Evolutionary conservation across 2,329 filamentous ascomycete genomes (phyloP).

Genomic region (Diaporthe sp.): DNA sequence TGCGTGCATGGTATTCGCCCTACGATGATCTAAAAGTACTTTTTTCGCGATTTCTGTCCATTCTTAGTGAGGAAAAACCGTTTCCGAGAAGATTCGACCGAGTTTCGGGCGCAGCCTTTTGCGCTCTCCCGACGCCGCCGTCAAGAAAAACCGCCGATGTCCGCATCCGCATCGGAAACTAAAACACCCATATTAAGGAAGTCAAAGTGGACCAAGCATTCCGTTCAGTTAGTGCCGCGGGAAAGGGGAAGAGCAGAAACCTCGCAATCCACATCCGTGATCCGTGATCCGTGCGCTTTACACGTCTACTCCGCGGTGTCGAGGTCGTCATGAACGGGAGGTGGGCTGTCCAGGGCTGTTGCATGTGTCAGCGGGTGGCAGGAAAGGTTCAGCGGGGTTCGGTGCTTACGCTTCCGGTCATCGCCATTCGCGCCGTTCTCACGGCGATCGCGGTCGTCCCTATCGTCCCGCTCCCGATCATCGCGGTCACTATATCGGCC

Average conservation of each 20-base stretch:
- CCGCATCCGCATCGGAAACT: constrained; percentile 41
- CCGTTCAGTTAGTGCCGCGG: constrained; percentile 43
- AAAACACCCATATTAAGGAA: constrained; percentile 41
- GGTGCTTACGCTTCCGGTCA: constrained; percentile 84
- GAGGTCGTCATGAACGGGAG: constrained; percentile 91
- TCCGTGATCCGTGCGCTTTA: constrained; percentile 11
- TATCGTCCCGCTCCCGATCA: constrained; percentile 72
- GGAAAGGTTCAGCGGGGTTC: constrained; percentile 52
- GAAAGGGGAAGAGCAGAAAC: constrained; percentile 41
- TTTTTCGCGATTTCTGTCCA: constrained; percentile 32
- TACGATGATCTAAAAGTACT: constrained; percentile 38
- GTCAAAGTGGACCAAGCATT: constrained; percentile 40
- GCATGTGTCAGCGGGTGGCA: constrained; percentile 43
- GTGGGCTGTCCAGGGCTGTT: constrained; percentile 79
- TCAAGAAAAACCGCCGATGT: constrained; percentile 34
- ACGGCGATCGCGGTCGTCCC: constrained; percentile 80
- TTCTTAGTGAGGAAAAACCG: constrained; percentile 23
- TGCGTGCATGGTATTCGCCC: constrained; percentile 33
- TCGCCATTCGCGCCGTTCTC: constrained; percentile 87
- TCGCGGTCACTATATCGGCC: constrained; percentile 60
- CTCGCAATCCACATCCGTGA: constrained; percentile 35
- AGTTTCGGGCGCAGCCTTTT: constrained; percentile 34
- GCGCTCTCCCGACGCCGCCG: constrained; percentile 39
- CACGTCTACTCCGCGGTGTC: constrained; percentile 84
- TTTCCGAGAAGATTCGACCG: constrained; percentile 40